phyloP scores from a whole-genome alignment of 495 filamentous ascomycete genomes.

The Massariosphaeria phaeospora region DNA sequence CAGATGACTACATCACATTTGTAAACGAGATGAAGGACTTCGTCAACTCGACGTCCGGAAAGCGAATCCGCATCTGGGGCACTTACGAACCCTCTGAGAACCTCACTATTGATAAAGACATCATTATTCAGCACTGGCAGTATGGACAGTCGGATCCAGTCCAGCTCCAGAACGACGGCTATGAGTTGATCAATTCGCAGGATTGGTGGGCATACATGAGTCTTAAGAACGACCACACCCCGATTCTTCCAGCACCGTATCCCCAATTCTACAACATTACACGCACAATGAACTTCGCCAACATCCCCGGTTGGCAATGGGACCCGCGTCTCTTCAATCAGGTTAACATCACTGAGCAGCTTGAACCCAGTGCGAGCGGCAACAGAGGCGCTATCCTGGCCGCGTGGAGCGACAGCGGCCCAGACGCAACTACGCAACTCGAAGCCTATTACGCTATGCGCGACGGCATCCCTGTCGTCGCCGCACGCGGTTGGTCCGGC shows the following conservation, averaged over 20 bases:
- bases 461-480: constrained; percentile 49
- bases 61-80: constrained; percentile 52
- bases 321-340: constrained; percentile 48
- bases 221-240: constrained; percentile 52
- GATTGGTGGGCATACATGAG: constrained; percentile 57
- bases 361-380: constrained; percentile 30
- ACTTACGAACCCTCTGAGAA: constrained; percentile 47
- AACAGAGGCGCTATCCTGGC: constrained; percentile 51
- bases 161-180: constrained; percentile 41
- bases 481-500: constrained; percentile 46
- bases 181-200: constrained; percentile 50
- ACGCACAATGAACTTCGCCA: constrained; percentile 48
- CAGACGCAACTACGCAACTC: constrained; percentile 53
- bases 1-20: constrained; percentile 51
- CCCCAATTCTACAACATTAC: constrained; percentile 51
- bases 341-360: constrained; percentile 43
- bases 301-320: constrained; percentile 47
- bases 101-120: constrained; percentile 40
- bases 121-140: constrained; percentile 56
- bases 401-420: constrained; percentile 55
- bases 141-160: constrained; percentile 54
- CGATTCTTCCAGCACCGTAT: constrained; percentile 52
- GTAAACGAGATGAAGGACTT: constrained; percentile 52
- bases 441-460: constrained; percentile 53
- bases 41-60: constrained; percentile 43